Percentiles rank a stretch among this genome's conserved stretches.
These are phyloP conservation scores for Trichosporon ovoides DNA, from an alignment of 1,284 basidiomycete genomes.

Conservation along the genomic window DNA sequence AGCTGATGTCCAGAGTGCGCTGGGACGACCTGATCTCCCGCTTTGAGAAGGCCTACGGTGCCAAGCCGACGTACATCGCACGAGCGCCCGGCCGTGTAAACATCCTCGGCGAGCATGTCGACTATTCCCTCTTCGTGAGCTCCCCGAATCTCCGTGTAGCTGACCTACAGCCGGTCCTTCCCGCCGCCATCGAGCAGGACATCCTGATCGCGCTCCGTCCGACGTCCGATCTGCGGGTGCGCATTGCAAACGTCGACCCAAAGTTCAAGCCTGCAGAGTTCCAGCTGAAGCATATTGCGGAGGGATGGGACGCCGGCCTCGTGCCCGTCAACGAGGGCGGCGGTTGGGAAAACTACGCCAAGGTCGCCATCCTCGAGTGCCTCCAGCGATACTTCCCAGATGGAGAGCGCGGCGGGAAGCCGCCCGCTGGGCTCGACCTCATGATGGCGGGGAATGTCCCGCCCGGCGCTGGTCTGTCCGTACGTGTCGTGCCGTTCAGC, in stretches of 20 bases:
- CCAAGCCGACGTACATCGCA: constrained; percentile 63
- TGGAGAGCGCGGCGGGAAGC: constrained; percentile 53
- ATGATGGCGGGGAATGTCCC: constrained; percentile 73
- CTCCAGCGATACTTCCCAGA: constrained; percentile 25
- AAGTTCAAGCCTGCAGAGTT: constrained; percentile 55
- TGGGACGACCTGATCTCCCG: constrained; percentile 62
- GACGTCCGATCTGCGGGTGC: constrained; percentile 12
- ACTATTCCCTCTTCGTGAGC: constrained; percentile 56
- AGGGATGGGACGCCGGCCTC: constrained; percentile 67
- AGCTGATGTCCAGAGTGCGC: constrained; percentile 48
- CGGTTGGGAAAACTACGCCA: constrained; percentile 81
- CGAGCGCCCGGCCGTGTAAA: constrained; percentile 82
- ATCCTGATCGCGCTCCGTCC: constrained; percentile 71
- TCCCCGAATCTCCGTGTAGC: constrained; percentile 48
- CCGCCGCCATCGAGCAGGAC: constrained; percentile 76
- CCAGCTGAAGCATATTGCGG: constrained; percentile 54
- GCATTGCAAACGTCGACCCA: constrained; percentile 59
- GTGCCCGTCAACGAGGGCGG: constrained; percentile 57
- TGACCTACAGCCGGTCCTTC: constrained; percentile 56
- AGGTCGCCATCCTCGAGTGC: constrained; percentile 52
- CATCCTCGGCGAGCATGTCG: constrained; percentile 75
- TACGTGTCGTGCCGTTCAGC: constrained; percentile 44
- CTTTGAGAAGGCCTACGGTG: constrained; percentile 63
- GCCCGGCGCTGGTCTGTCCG: constrained; percentile 74
- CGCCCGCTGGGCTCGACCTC: constrained; percentile 61